Percentiles rank a stretch among this genome's conserved stretches.
Evolutionary conservation across 345 rosid genomes (phyloP).

Genomic region (Populus simonii): DNA sequence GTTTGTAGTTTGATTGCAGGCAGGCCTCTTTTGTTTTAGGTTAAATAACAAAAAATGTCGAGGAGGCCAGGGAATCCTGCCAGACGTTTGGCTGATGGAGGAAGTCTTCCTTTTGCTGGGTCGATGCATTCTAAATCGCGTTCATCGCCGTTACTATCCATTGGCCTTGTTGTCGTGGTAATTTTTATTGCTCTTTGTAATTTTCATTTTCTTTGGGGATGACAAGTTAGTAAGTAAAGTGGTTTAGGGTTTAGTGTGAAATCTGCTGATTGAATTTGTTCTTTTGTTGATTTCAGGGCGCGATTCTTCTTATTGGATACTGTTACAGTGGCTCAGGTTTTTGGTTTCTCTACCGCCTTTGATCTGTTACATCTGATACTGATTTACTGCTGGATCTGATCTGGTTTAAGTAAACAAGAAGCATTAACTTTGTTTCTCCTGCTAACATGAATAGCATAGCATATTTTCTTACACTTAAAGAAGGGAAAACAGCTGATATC

Average conservation of each 20-base stretch:
- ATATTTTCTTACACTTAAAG: neutral
- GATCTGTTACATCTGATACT: neutral
- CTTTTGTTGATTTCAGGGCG: constrained; percentile 49
- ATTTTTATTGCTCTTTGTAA: neutral
- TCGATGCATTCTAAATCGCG: constrained; percentile 54
- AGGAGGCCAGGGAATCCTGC: constrained; percentile 62
- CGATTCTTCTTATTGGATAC: constrained; percentile 53
- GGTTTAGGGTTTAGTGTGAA: neutral
- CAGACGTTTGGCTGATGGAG: constrained; percentile 50
- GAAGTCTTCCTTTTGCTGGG: constrained; percentile 47
- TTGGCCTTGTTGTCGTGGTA: constrained; percentile 52
- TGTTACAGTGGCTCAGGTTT: constrained; percentile 56
- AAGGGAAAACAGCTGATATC: neutral
- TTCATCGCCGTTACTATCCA: constrained; percentile 45
- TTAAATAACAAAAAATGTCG: constrained; percentile 36
- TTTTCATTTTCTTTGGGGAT: neutral
- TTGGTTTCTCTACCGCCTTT: constrained; percentile 9
- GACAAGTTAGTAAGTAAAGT: neutral
- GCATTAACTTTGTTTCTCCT: neutral
- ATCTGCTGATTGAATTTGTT: constrained; percentile 16
- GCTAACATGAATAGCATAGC: neutral
- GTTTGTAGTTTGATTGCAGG: neutral
- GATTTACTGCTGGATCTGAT: neutral
- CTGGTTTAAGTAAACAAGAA: neutral
- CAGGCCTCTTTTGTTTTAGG: too few relatives aligned